Conservation (phyloP, 2,329 filamentous ascomycete genomes). For the Trichoderma cornu-damae region DNA sequence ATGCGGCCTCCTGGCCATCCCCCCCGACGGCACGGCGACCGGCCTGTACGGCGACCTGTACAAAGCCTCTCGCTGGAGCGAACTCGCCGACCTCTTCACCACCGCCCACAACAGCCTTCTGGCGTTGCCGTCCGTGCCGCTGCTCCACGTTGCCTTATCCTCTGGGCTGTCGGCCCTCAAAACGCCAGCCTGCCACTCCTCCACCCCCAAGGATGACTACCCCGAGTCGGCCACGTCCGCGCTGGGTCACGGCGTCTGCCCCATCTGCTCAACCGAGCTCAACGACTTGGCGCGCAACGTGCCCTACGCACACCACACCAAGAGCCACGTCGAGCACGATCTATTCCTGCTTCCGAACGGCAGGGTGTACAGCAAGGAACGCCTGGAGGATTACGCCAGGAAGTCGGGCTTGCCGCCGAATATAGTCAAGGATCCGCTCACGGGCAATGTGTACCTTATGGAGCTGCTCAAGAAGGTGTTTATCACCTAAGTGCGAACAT, state of each 20-base stretch:
- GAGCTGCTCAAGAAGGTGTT: slow-evolving; percentile 77
- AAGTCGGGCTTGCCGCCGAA: slow-evolving; percentile 67
- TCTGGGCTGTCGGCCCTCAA: slow-evolving; percentile 92
- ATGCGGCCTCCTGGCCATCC: slow-evolving; percentile 74
- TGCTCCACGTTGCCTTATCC: slow-evolving; percentile 85
- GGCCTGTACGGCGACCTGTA: slow-evolving; percentile 57
- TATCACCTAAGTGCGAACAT: slow-evolving; percentile 57
- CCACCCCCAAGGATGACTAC: slow-evolving; percentile 40
- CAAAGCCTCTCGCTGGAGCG: slow-evolving; percentile 64
- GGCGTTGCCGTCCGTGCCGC: slow-evolving; percentile 71
- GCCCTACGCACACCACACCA: slow-evolving; percentile 91
- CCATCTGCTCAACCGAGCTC: slow-evolving; percentile 92
- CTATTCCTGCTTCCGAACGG: slow-evolving; percentile 83
- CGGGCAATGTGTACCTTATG: slow-evolving; percentile 60
- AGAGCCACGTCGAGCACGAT: slow-evolving; percentile 86
- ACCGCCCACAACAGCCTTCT: slow-evolving; percentile 82
- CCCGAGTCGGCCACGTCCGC: slow-evolving; percentile 26
- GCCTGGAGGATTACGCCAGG: slow-evolving; percentile 68
- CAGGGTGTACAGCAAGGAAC: slow-evolving; percentile 72
- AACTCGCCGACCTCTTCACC: slow-evolving; percentile 75
- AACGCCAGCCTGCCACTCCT: slow-evolving; percentile 84
- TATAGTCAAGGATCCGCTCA: slow-evolving; percentile 72
- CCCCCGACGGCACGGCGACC: slow-evolving; percentile 44
- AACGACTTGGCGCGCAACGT: slow-evolving; percentile 85
- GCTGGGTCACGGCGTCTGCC: slow-evolving; percentile 73